Conservation (phyloP, 108 stramenopile genomes). For the Nannochloropsis gaditana region DNA sequence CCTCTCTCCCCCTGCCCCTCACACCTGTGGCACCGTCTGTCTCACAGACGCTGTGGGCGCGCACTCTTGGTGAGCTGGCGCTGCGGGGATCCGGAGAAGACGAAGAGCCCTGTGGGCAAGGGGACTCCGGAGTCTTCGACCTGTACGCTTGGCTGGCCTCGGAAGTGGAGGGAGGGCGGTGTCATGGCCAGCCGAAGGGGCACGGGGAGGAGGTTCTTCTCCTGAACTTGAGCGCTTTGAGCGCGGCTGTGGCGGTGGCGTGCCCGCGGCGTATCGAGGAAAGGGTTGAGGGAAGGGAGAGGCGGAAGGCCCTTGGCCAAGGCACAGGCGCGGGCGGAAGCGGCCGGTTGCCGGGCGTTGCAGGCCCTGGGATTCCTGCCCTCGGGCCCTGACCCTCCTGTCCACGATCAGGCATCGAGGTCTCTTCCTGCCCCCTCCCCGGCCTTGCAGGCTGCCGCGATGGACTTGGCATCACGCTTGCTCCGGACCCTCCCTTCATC, state of each 20-base stretch:
- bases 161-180: not conserved
- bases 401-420: not conserved
- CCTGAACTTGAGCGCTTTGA: not conserved
- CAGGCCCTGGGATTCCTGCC: not conserved
- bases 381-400: not conserved
- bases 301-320: not conserved
- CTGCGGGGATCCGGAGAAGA: not conserved
- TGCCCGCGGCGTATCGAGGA: not conserved
- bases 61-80: not conserved
- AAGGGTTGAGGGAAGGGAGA: not conserved
- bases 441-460: not conserved
- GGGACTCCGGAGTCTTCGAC: not conserved
- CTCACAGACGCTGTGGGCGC: not conserved
- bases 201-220: not conserved
- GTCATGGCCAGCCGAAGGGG: no score
- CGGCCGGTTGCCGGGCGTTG: constrained; percentile 8
- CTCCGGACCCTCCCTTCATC: not conserved
- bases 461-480: not conserved
- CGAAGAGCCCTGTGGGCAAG: not conserved
- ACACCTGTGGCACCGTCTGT: not conserved
- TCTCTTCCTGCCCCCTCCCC: not conserved
- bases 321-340: not conserved
- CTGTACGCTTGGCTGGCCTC: not conserved
- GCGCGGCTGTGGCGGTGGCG: not conserved
- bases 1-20: not conserved